phyloP scores from a whole-genome alignment of 441 rosid genomes.

The Breynia disticha region DNA sequence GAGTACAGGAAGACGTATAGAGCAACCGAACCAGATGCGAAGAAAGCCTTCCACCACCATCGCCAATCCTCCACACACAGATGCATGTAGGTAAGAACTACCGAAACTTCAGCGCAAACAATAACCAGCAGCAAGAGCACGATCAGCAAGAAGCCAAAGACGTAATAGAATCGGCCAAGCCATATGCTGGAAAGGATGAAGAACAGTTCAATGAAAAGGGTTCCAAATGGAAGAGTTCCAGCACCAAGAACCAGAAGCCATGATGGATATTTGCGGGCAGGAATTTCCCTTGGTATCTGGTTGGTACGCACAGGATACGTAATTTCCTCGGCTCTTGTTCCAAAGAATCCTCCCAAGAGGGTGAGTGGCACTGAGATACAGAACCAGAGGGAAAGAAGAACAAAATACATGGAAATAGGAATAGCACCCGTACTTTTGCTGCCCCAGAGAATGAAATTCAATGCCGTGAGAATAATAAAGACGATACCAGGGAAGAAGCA shows the following conservation, averaged over 20 bases:
- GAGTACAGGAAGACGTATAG: constrained; percentile 81
- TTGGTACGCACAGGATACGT: constrained; percentile 81
- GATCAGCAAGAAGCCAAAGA: constrained; percentile 80
- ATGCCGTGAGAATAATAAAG: constrained; percentile 60
- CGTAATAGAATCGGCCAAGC: constrained; percentile 92
- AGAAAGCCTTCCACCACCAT: constrained; percentile 99
- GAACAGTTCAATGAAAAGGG: constrained; percentile 88
- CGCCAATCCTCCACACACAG: constrained; percentile 96
- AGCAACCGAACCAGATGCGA: constrained; percentile 85
- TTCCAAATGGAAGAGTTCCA: constrained; percentile 95
- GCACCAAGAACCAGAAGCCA: constrained; percentile 99
- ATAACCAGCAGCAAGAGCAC: constrained; percentile 62
- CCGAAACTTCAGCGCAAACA: constrained; percentile 91
- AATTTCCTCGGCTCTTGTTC: constrained; percentile 64
- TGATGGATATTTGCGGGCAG: constrained; percentile 87
- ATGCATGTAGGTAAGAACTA: constrained; percentile 94
- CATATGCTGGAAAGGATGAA: constrained; percentile 94
- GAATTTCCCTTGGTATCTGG: constrained; percentile 97
- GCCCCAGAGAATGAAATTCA: constrained; percentile 90
- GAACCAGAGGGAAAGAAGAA: constrained; percentile 80
- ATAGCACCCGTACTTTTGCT: constrained; percentile 83
- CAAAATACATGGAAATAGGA: constrained; percentile 74
- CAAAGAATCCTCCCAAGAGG: constrained; percentile 77
- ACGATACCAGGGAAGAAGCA: constrained; percentile 96
- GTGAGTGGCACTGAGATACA: constrained; percentile 96